phyloP scores from a whole-genome alignment of 2,329 filamentous ascomycete genomes.

The Fusarium tanahbumbuense region DNA sequence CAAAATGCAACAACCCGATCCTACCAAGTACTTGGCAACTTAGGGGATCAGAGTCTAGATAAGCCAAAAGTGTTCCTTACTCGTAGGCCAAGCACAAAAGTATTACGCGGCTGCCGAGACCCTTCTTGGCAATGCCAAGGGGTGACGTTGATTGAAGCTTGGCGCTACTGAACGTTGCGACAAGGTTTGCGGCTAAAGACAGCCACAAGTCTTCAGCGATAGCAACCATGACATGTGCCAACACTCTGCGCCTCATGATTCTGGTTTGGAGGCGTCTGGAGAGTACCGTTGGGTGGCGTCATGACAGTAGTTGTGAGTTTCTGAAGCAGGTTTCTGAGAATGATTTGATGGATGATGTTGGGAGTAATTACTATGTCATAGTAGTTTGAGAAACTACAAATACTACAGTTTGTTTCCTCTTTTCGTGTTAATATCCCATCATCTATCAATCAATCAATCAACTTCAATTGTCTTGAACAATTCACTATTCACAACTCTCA shows the following conservation, averaged over 20 bases:
- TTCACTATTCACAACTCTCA: neutral
- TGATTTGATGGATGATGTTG: neutral
- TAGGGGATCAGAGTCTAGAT: neutral
- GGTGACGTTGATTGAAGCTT: slow-evolving; percentile 19
- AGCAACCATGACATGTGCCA: slow-evolving; percentile 24
- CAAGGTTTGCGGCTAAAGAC: slow-evolving; percentile 12
- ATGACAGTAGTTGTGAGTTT: slow-evolving; percentile 11
- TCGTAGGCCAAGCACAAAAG: neutral
- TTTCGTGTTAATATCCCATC: neutral
- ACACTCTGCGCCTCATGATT: neutral
- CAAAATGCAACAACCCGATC: neutral
- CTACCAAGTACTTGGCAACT: neutral
- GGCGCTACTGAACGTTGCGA: slow-evolving; percentile 10
- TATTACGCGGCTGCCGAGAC: slow-evolving; percentile 15
- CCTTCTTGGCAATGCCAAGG: slow-evolving; percentile 1
- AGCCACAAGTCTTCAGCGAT: slow-evolving; percentile 4
- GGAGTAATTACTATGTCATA: neutral
- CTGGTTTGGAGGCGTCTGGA: neutral
- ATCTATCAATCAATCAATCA: too few relatives aligned
- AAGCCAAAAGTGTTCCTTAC: neutral
- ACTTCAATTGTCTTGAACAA: neutral
- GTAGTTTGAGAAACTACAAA: neutral
- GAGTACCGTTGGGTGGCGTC: slow-evolving; percentile 10
- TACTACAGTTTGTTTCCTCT: neutral
- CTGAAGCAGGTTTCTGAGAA: neutral